These are phyloP conservation scores for Lachancea waltii DNA, from an alignment of 805 yeast species.

Conservation along the genomic window DNA sequence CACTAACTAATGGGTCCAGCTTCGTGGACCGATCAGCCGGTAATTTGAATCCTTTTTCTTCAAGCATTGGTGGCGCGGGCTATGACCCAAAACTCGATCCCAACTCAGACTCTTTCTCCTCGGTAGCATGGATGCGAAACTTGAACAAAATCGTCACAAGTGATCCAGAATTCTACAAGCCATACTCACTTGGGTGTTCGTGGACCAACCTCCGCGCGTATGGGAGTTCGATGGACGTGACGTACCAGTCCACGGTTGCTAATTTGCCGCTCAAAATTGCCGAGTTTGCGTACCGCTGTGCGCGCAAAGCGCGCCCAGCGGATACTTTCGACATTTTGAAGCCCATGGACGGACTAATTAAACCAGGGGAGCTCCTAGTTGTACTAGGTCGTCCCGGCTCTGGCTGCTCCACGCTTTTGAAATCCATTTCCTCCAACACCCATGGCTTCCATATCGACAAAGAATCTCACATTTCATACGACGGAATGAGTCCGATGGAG, in stretches of 20 bases:
- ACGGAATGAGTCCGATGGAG: constrained; percentile 48
- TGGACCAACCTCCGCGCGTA: constrained; percentile 53
- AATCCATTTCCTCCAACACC: constrained; percentile 52
- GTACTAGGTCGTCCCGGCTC: constrained; percentile 74
- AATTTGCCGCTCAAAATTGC: constrained; percentile 36
- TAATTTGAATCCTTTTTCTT: constrained; percentile 21
- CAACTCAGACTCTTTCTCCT: constrained; percentile 47
- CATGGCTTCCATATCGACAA: constrained; percentile 49
- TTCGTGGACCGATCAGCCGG: not conserved
- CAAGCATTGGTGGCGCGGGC: constrained; percentile 13
- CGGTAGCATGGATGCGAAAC: constrained; percentile 64
- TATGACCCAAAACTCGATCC: constrained; percentile 51
- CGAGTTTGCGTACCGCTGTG: constrained; percentile 19
- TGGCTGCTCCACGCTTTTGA: constrained; percentile 64
- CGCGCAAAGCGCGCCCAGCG: constrained; percentile 21
- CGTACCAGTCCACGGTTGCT: constrained; percentile 54
- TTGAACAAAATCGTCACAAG: constrained; percentile 45
- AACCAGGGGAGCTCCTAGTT: constrained; percentile 60
- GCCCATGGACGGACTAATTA: constrained; percentile 57
- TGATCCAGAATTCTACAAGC: constrained; percentile 60
- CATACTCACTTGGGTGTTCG: constrained; percentile 52
- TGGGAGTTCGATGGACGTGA: constrained; percentile 63
- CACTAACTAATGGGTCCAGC: not conserved
- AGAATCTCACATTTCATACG: constrained; percentile 44
- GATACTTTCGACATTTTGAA: constrained; percentile 47